phyloP scores from a whole-genome alignment of 192 early-diverging fungal genomes.

The Backusella parvicylindrica region DNA sequence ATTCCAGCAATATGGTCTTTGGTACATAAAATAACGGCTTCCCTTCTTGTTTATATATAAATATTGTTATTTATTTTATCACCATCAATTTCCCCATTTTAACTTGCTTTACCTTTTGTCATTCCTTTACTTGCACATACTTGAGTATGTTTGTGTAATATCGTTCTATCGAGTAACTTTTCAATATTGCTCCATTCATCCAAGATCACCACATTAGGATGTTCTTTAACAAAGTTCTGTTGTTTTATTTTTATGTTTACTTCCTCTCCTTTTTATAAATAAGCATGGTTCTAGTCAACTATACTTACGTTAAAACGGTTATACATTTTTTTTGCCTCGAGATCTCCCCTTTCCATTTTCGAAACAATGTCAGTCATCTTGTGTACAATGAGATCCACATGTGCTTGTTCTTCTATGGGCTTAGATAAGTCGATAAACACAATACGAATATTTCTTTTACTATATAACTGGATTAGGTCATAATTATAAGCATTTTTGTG shows the following conservation, averaged over 20 bases:
- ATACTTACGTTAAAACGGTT: constrained; percentile 17
- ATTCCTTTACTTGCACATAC: neutral
- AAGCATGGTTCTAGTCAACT: neutral
- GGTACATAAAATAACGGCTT: constrained; percentile 8
- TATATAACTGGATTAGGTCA: no score
- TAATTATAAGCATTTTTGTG: no score
- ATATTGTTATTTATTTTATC: neutral
- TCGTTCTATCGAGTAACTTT: constrained; percentile 14
- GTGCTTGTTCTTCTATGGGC: neutral
- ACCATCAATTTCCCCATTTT: no score
- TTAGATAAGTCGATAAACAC: constrained; percentile 23
- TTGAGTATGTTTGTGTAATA: neutral
- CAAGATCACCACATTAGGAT: constrained; percentile 24
- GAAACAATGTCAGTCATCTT: constrained; percentile 32
- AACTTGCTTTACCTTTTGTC: neutral
- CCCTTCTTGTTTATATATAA: neutral
- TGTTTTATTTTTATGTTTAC: neutral
- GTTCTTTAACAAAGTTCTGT: constrained; percentile 10
- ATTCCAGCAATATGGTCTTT: neutral
- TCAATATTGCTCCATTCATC: constrained; percentile 18
- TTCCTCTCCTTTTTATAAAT: no score
- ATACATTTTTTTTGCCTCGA: neutral
- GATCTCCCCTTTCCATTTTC: constrained; percentile 13
- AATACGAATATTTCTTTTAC: constrained; percentile 22
- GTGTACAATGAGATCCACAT: constrained; percentile 33